Base-by-base conservation (phyloP, 164 flowering plant species). In the Cinnamomum micranthum region DNA sequence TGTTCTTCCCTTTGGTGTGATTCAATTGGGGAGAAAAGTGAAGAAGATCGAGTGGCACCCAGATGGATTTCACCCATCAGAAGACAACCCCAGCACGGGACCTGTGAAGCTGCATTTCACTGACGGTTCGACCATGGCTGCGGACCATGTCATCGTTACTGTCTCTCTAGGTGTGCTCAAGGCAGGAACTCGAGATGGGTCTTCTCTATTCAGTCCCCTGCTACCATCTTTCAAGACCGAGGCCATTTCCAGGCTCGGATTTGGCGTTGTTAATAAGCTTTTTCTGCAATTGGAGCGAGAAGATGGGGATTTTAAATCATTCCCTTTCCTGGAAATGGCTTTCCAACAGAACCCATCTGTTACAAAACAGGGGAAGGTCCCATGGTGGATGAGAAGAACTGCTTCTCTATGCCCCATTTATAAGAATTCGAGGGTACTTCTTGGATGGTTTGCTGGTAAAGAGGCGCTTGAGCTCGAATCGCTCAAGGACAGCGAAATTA, bases 331-430 rank as follows among this genome's bases (percentile, higher is more conserved):
- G 78, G 92, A 93, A 70, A 83, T 93, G 92, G 93, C 76, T 12
- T 92, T 93, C 63, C 86, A 87, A 13, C 81, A 75, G 24, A 52
- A 78, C 10, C 25, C 76, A 28, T 23, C 28, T 1, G 51, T 55
- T 15, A 3, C 50, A 28, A 86, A 90, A 2, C 84, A 84, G 50
- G 73, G 80, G n/a, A 84, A 81, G 50, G 87, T 93, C 47, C 99
- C 99, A 4, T 85, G 92, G 89, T 95, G 99, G 99, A 91, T 95
- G 86, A 85, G 96, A 76, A 90, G 82, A 74, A 89, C 99, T 66
- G 87, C 91, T 47, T 84, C 90, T 15, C 9, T 95, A 1, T 74
- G 76, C 51, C 99, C 99, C 64, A 90, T 93, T 69, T 84, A 95
- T 75, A 77, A 77, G 63, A 86, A 84, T 31, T 92, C 99, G 6